These are phyloP conservation scores for Aspergillus steynii DNA, from an alignment of 495 filamentous ascomycete species.

Conservation along the genomic window DNA sequence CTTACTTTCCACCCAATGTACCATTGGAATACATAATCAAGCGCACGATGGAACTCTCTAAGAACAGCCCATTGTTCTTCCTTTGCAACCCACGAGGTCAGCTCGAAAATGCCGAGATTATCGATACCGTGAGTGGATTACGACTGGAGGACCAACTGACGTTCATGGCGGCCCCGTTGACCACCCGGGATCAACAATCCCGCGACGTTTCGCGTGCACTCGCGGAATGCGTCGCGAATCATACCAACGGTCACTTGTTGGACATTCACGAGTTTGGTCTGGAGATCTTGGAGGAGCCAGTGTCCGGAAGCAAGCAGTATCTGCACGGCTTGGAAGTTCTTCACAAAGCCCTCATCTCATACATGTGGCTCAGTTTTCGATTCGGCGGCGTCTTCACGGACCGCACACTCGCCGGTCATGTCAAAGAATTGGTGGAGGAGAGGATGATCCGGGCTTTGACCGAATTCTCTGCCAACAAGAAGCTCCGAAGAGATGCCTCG, in stretches of 20 bases:
- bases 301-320: constrained; percentile 47
- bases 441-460: constrained; percentile 69
- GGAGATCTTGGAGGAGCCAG: constrained; percentile 62
- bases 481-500: constrained; percentile 44
- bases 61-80: constrained; percentile 65
- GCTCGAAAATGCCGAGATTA: constrained; percentile 64
- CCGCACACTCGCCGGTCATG: constrained; percentile 73
- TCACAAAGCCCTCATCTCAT: constrained; percentile 80
- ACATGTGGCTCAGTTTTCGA: constrained; percentile 79
- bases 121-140: constrained; percentile 64
- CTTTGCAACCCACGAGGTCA: constrained; percentile 62
- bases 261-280: constrained; percentile 65
- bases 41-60: constrained; percentile 65
- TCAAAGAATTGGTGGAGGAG: constrained; percentile 76
- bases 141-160: constrained; percentile 69
- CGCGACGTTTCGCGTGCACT: constrained; percentile 54
- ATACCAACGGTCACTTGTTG: constrained; percentile 61
- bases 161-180: constrained; percentile 70
- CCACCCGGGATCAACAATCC: constrained; percentile 19
- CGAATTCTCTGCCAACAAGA: constrained; percentile 53
- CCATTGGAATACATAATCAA: constrained; percentile 77
- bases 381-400: constrained; percentile 78
- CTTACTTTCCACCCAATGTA: constrained; percentile 73
- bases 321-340: constrained; percentile 68
- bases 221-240: constrained; percentile 66